Evolutionary conservation across 345 rosid genomes (phyloP).

Genomic region (Gossypium bickii): DNA sequence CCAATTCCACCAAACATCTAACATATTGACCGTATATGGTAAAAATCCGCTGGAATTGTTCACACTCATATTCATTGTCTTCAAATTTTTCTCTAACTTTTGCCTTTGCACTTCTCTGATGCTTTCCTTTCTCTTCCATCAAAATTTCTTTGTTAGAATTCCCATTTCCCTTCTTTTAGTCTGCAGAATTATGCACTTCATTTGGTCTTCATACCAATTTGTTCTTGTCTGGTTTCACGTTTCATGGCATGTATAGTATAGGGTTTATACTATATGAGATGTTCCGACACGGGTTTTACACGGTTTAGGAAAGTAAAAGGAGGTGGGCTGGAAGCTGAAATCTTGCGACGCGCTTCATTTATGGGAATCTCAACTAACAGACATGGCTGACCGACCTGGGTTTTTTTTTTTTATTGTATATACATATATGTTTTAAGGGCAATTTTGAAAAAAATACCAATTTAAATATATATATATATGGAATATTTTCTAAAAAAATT

Average conservation of each 20-base stretch:
- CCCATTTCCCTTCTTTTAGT: not conserved
- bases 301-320: not conserved
- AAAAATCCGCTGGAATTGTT: not conserved
- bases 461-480: no score
- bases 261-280: not conserved
- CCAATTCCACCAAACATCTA: slow-evolving; percentile 11
- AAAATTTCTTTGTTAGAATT: not conserved
- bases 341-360: not conserved
- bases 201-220: not conserved
- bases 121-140: not conserved
- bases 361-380: no score
- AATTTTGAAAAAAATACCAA: no score
- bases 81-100: not conserved
- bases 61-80: slow-evolving; percentile 7
- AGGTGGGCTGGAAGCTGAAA: not conserved
- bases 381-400: no score
- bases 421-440: no score
- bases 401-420: no score
- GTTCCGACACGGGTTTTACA: not conserved
- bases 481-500: no score
- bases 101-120: not conserved
- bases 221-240: not conserved
- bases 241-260: not conserved
- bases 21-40: not conserved
- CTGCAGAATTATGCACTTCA: not conserved